Evolutionary conservation across 768 basidiomycete genomes (phyloP).

Genomic region (Filobasidium wieringae): DNA sequence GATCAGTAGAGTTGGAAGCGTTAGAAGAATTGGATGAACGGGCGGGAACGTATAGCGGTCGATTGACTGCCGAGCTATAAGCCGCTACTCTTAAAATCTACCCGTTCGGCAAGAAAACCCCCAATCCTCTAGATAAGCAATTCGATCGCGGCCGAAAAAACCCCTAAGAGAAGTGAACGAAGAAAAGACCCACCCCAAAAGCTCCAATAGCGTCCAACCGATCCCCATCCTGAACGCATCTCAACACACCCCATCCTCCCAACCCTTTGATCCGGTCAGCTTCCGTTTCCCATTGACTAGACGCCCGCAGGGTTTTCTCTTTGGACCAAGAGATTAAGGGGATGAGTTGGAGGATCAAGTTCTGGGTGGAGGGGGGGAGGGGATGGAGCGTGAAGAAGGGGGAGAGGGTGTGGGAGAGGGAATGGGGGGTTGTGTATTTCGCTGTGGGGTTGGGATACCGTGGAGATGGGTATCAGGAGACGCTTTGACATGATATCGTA

Average conservation of each 20-base stretch:
- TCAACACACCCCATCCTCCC: slow-evolving; percentile 57
- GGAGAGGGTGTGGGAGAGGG: slow-evolving; percentile 13
- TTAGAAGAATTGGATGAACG: neutral
- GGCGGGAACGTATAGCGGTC: slow-evolving; percentile 27
- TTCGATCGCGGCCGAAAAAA: neutral
- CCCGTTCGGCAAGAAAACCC: slow-evolving; percentile 18
- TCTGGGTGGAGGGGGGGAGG: slow-evolving; percentile 9
- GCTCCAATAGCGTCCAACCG: slow-evolving; percentile 68
- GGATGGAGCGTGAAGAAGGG: slow-evolving; percentile 16
- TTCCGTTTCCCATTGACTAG: slow-evolving; percentile 45
- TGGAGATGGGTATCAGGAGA: too few relatives aligned
- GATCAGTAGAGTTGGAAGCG: slow-evolving; percentile 39
- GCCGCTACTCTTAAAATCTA: slow-evolving; percentile 61
- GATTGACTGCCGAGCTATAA: slow-evolving; percentile 50
- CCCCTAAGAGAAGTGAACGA: neutral
- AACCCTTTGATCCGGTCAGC: slow-evolving; percentile 17
- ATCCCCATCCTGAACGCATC: slow-evolving; percentile 72
- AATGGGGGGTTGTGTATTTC: slow-evolving; percentile 20
- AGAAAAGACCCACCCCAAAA: slow-evolving; percentile 48
- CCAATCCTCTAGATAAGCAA: neutral
- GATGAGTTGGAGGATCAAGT: slow-evolving; percentile 43
- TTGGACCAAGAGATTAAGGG: slow-evolving; percentile 77
- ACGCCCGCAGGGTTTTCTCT: slow-evolving; percentile 55
- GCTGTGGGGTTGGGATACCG: slow-evolving; percentile 8
- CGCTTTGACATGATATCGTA: too few relatives aligned